Base-by-base conservation (phyloP, 768 basidiomycete species). In the Rhodotorula paludigena region DNA sequence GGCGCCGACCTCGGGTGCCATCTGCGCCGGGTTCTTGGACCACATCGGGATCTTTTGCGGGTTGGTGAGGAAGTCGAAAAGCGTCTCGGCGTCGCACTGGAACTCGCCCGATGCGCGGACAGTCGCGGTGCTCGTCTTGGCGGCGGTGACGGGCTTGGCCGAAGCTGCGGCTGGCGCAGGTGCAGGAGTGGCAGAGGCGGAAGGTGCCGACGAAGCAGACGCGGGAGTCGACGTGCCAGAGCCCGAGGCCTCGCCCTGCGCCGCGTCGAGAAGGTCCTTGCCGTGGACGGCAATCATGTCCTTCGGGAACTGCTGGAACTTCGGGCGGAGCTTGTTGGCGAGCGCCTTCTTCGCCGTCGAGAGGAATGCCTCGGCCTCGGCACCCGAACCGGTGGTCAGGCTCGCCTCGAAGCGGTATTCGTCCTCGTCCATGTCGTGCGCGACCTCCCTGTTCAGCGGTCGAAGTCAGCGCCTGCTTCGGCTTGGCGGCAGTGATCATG, bases 391-490 rank as follows among this genome's bases (percentile, higher is more conserved):
- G 23, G 64, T 49, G 15, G 62, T 45, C 58, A 74, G n/a, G 10
- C 57, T 48, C 10, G 60, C 63, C 41, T 74, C 70, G 66, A 76
- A 76, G 25, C 44, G 53, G 59, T 76, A 76, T 38, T 76, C 73
- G 58, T 74, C 73, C 48, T 74, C 74, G 54, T 74, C 75, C 73
- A 76, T 74, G 61, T 76, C 75, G 65, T 76, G 75, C 28, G 62
- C 53, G 44, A 76, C 74, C 66, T 76, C 75, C 21, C 44, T 45
- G 44, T 23, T 10, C n/a, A 73, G 44, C 2, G 60, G 59, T 39
- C 74, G n/a, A 71, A 20, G 57, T 48, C 35, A 69, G 33, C 2
- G 10, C 55, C 60, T 14, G 64, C 71, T 32, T 60, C 68, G 11
- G 59, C n/a, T 10, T 41, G 11, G 15, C 51, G 8, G 33, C 35